Base-by-base conservation (phyloP, 1,284 basidiomycete genomes). In the Ceratobasidium papillatum region DNA sequence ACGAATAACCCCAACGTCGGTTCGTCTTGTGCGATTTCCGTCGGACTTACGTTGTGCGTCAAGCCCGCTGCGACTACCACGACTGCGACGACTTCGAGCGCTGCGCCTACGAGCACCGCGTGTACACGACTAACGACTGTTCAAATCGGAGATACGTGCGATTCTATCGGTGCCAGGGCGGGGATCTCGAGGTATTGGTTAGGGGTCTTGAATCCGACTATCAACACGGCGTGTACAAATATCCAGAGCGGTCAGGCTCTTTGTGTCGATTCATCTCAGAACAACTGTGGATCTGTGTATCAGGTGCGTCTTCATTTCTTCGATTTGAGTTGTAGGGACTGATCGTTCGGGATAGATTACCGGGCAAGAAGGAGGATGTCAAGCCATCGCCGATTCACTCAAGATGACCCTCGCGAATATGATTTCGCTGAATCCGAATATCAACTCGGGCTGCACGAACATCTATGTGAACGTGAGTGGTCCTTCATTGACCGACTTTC, bases 151-250 rank as follows among this genome's bases (percentile, higher is more conserved):
- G 36, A 61, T 41, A 61, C 58, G 34, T 61, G 58, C 27, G 58
- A 61, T 19, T n/a, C 58, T 1, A 61, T 61, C 27, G 58, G 58
- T 22, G 58, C 58, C 3, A 14, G 36, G 17, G 17, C 58, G 17
- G 58, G 58, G n/a, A 61, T 61, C 14, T 61, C 58, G n/a, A 1
- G 58, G 34, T 61, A 61, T 17, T 61, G 58, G 58, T 34, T 61
- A 11, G 58, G 58, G 22, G 41, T 61, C 0, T 41, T 61, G 36
- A 41, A 61, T 41, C 58, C 58, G n/a, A 61, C 58, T 14, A 61
- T 61, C 32, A 61, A 61, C 32, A 38, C 58, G 34, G 58, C 58
- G 25, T 61, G 58, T 43, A 19, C 58, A 17, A 61, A 61, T 19
- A 56, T 56, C 27, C 52, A 56, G 17, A 17, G 52, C 27, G 30